Percentiles rank a stretch among this genome's conserved stretches.
phyloP scores from a whole-genome alignment of 2,329 filamentous ascomycete genomes.

The Ophiostoma ulmi region DNA sequence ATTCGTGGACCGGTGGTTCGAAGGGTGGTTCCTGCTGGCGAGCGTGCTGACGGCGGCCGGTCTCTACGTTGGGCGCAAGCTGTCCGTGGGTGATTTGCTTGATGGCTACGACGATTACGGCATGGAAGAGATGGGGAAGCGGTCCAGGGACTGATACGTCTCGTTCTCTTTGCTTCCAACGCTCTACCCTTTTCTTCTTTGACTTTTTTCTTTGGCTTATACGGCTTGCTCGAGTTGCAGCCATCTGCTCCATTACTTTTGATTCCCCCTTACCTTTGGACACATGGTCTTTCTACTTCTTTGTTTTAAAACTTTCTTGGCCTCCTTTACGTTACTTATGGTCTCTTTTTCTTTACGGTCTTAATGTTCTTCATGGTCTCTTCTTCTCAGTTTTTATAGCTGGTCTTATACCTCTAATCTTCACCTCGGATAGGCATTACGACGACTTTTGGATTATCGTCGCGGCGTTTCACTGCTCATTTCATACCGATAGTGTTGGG shows the following conservation, averaged over 20 bases:
- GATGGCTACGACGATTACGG: slow-evolving; percentile 54
- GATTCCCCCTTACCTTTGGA: slow-evolving; percentile 6
- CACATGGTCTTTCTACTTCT: background rate
- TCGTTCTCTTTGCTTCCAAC: slow-evolving; percentile 6
- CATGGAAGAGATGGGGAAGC: slow-evolving; percentile 68
- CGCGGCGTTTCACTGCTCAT: background rate
- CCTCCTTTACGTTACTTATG: background rate
- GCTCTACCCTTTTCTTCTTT: background rate
- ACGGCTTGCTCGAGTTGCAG: too few relatives aligned
- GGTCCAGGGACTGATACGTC: slow-evolving; percentile 50
- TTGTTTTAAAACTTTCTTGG: background rate
- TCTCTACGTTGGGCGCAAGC: slow-evolving; percentile 64
- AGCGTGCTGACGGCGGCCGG: slow-evolving; percentile 62
- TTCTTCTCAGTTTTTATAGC: background rate
- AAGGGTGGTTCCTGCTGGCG: slow-evolving; percentile 74
- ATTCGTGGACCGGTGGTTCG: slow-evolving; percentile 80
- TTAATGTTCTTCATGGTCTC: background rate
- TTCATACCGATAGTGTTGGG: background rate
- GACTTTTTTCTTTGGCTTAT: background rate
- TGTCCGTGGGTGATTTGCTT: slow-evolving; percentile 39
- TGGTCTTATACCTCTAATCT: background rate
- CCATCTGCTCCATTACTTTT: background rate
- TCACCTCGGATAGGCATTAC: background rate
- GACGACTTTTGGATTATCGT: background rate
- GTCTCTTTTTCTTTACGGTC: background rate